Evolutionary conservation across 495 filamentous ascomycete genomes (phyloP).

Genomic region (Durotheca rogersii): DNA sequence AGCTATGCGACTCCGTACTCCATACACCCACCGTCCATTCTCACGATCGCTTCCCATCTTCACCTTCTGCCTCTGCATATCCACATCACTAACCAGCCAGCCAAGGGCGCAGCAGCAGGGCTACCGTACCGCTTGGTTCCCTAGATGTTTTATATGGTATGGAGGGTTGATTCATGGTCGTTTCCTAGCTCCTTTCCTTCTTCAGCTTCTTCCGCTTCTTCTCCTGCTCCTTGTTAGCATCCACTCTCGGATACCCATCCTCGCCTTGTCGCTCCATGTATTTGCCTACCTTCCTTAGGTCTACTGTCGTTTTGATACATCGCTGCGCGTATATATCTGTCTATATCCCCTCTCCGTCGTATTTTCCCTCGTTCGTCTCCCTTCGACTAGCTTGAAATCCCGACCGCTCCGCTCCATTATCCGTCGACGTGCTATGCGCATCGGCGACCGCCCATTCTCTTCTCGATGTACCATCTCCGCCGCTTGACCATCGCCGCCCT

Average conservation of each 20-base stretch:
- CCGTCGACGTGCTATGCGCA: conserved; percentile 27
- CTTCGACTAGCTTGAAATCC: neutral
- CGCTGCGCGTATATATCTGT: conserved; percentile 8
- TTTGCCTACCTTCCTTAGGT: conserved; percentile 22
- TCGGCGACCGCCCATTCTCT: conserved; percentile 13
- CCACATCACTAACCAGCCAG: conserved; percentile 3
- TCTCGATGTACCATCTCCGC: conserved; percentile 40
- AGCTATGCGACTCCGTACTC: too few species aligned
- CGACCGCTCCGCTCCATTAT: conserved; percentile 2
- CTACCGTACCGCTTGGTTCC: conserved; percentile 4
- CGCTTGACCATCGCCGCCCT: conserved; percentile 35
- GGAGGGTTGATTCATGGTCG: conserved; percentile 20
- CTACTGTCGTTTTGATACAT: conserved; percentile 14
- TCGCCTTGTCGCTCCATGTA: conserved; percentile 9
- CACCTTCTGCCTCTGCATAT: neutral
- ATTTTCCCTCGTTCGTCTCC: conserved; percentile 6
- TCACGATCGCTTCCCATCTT: conserved; percentile 7
- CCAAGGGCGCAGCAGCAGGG: conserved; percentile 11
- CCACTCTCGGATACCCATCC: too few species aligned
- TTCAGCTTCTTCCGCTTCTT: conserved; percentile 8
- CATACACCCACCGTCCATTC: too few species aligned
- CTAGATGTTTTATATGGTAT: conserved; percentile 16
- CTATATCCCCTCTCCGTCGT: conserved; percentile 6
- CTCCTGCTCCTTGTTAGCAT: conserved; percentile 23
- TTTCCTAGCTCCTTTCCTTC: too few species aligned